These are phyloP conservation scores for Terfezia claveryi DNA, from an alignment of 495 filamentous ascomycete species.

Conservation along the genomic window DNA sequence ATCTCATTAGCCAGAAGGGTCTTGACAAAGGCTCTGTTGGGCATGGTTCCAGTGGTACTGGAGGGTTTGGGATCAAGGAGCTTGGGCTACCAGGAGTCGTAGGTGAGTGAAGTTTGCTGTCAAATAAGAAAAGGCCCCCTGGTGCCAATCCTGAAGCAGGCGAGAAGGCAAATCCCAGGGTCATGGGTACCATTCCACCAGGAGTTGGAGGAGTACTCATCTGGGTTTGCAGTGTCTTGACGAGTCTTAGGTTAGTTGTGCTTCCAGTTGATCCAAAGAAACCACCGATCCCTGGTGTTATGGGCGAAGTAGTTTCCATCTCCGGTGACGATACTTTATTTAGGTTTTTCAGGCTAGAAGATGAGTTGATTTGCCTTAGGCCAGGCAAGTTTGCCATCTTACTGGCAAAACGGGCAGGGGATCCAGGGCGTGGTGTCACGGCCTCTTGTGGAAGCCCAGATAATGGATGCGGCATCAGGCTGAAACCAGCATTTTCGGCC, in stretches of 20 bases:
- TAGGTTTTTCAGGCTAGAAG: conserved; percentile 47
- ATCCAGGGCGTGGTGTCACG: conserved; percentile 20
- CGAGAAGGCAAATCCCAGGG: conserved; percentile 24
- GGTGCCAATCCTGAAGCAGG: conserved; percentile 26
- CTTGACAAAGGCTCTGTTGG: conserved; percentile 66
- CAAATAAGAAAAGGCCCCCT: conserved; percentile 62
- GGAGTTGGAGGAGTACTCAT: conserved; percentile 39
- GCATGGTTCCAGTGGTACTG: conserved; percentile 71
- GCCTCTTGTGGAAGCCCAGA: background rate
- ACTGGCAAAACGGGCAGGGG: conserved; percentile 27
- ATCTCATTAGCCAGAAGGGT: conserved; percentile 92
- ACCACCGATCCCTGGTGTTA: conserved; percentile 46
- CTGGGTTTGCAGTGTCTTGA: conserved; percentile 29
- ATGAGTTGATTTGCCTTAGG: conserved; percentile 59
- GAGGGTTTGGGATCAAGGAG: conserved; percentile 24
- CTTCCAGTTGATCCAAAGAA: conserved; percentile 34
- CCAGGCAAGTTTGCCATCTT: conserved; percentile 33
- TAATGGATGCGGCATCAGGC: background rate
- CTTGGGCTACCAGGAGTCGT: conserved; percentile 45
- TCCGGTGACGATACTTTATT: conserved; percentile 28
- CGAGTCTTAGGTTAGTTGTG: conserved; percentile 18
- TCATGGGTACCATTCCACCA: conserved; percentile 14
- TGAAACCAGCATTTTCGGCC: background rate
- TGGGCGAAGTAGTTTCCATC: conserved; percentile 40
- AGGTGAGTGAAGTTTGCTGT: conserved; percentile 59